These are phyloP conservation scores for Fraxinus albicans DNA, from an alignment of 305 asterid genomes.

Conservation along the genomic window DNA sequence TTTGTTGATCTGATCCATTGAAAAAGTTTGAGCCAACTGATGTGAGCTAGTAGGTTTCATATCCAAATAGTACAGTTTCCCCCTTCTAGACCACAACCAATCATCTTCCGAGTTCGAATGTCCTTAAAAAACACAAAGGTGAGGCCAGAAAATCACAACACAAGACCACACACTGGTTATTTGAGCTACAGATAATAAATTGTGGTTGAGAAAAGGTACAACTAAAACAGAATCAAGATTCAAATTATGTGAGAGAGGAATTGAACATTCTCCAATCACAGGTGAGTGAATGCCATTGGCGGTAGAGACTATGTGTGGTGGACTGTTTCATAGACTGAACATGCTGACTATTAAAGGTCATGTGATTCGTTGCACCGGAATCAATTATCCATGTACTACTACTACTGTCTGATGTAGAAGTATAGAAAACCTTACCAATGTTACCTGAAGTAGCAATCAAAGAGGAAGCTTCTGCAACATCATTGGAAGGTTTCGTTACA, in stretches of 20 bases:
- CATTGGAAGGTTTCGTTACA: no score
- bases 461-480: no score
- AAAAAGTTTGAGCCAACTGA: not conserved
- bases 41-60: not conserved
- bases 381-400: not conserved
- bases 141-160: not conserved
- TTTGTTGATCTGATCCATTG: not conserved
- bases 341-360: not conserved
- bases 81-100: slow-evolving; percentile 3
- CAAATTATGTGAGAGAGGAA: not conserved
- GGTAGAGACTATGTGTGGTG: not conserved
- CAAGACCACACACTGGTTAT: not conserved
- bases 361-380: not conserved
- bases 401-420: not conserved
- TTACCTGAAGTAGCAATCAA: no score
- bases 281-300: not conserved
- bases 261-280: not conserved
- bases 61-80: not conserved
- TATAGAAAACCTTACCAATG: no score
- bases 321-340: not conserved
- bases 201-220: not conserved
- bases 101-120: not conserved
- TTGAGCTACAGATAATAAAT: not conserved
- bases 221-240: not conserved
- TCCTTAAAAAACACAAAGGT: not conserved